These are phyloP conservation scores for Cystobasidiopsis lactophilus DNA, from an alignment of 768 basidiomycete species.

Conservation along the genomic window DNA sequence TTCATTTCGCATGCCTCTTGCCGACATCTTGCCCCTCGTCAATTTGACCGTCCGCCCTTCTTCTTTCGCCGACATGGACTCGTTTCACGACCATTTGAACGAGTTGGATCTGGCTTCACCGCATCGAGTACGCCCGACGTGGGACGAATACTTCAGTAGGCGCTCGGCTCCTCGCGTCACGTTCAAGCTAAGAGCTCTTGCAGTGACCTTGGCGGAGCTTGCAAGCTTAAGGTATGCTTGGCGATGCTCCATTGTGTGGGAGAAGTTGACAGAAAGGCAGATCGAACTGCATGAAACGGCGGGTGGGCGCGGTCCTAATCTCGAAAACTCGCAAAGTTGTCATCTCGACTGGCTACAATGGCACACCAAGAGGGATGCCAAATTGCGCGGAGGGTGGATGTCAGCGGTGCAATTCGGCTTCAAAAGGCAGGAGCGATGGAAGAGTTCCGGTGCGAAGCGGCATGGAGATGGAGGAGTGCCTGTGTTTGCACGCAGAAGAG, in stretches of 20 bases:
- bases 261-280: constrained; percentile 1
- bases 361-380: constrained; percentile 65
- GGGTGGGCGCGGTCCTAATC: constrained; percentile 84
- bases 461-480: constrained; percentile 43
- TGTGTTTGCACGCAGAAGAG: constrained; percentile 94
- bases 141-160: constrained; percentile 76
- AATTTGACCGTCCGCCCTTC: constrained; percentile 23
- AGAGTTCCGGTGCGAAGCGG: constrained; percentile 8
- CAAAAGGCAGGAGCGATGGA: neutral
- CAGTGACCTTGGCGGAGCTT: constrained; percentile 65
- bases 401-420: constrained; percentile 38
- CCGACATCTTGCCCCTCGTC: constrained; percentile 18
- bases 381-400: constrained; percentile 93
- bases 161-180: too few species aligned
- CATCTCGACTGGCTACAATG: constrained; percentile 45
- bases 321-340: constrained; percentile 31
- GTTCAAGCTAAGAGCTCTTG: too few species aligned
- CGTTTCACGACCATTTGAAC: constrained; percentile 42
- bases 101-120: constrained; percentile 44
- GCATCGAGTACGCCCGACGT: constrained; percentile 60
- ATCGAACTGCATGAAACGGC: constrained; percentile 31
- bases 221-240: constrained; percentile 36
- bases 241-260: neutral
- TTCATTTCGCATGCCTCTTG: constrained; percentile 11
- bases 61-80: constrained; percentile 14